Base-by-base conservation (phyloP, 352 stramenopile species). In the Phytophthora rubi region DNA sequence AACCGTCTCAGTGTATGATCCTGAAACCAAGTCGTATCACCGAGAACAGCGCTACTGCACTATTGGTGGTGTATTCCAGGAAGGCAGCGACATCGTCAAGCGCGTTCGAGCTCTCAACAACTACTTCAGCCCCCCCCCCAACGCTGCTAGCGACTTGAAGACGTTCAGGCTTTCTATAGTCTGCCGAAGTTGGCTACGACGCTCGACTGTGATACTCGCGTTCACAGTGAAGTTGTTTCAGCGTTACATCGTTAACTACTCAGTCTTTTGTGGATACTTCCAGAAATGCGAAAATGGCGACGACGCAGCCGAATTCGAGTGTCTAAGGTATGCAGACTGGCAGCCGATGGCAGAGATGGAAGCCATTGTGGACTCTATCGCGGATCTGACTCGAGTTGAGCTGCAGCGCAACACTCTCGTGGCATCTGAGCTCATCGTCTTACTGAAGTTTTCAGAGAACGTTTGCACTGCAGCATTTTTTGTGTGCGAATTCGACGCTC, bases 151-250 rank as follows among this genome's bases (percentile, higher is more conserved):
- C 39, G 42, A n/a, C 16, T 71, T 13, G 18, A 54, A 13, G n/a
- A 59, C 0, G 12, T 63, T 2, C 49, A 71, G 13, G 0, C 1
- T 0, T 57, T 62, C 23, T 72, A n/a, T n/a, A 13, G 42, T 6
- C 18, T 72, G 2, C 52, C 58, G 1, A 39, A 26, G 15, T 3
- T 68, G 1, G 6, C 3, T 6, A 15, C 37, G 7, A 8, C 9
- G 0, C 23, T 72, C 0, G 65, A 63, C 33, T 63, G 58, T 13
- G 65, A 68, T n/a, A 72, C 65, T 3, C 57, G 47, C 39, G 10
- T 72, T 44, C 5, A 72, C 58, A 0, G 52, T 67, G 1, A 59
- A 53, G 23, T 12, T 62, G 0, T 26, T 47, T 9, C 6, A 21
- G 52, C 12, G 51, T 12, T 32, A 33, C 3, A 37, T 32, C 13